Conservation (phyloP, 257 asterid genomes). For the Penstemon barbatus region DNA sequence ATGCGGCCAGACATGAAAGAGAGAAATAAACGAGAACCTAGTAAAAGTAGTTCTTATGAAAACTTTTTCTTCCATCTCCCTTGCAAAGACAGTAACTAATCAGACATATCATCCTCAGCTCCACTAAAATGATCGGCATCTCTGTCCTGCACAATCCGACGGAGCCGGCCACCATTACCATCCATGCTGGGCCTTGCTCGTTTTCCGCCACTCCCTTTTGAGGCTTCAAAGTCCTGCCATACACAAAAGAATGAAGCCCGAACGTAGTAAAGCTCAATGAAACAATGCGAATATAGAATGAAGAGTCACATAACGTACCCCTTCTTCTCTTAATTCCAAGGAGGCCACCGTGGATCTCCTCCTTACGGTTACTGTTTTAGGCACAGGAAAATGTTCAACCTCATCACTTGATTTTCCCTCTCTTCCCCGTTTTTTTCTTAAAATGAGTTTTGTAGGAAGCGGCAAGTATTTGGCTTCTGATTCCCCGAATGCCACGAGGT, state of each 20-base stretch:
- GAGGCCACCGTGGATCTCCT: slow-evolving; percentile 43
- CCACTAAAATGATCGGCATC: slow-evolving; percentile 52
- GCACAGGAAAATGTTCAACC: slow-evolving; percentile 51
- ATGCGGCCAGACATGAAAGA: no score
- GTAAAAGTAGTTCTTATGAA: neutral
- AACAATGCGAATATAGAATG: no score
- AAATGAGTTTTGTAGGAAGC: neutral
- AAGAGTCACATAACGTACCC: slow-evolving; percentile 29
- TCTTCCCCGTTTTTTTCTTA: slow-evolving; percentile 50
- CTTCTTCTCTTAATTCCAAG: slow-evolving; percentile 41
- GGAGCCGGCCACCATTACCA: slow-evolving; percentile 31
- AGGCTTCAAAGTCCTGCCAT: slow-evolving; percentile 40
- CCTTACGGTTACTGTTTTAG: slow-evolving; percentile 52
- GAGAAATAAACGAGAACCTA: no score
- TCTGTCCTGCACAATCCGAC: slow-evolving; percentile 28
- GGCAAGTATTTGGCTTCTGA: slow-evolving; percentile 54
- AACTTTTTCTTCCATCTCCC: neutral
- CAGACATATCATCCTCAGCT: slow-evolving; percentile 48
- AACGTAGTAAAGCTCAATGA: neutral
- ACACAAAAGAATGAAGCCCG: slow-evolving; percentile 1
- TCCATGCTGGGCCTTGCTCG: slow-evolving; percentile 20
- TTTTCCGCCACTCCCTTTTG: slow-evolving; percentile 31
- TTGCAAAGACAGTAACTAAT: slow-evolving; percentile 26
- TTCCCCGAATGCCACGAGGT: slow-evolving; percentile 66
- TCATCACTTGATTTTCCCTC: slow-evolving; percentile 58